Evolutionary conservation across 306 rosid species (phyloP), one percentile per base, ranked within the genome.

Genomic region (Cucurbita maxima): DNA sequence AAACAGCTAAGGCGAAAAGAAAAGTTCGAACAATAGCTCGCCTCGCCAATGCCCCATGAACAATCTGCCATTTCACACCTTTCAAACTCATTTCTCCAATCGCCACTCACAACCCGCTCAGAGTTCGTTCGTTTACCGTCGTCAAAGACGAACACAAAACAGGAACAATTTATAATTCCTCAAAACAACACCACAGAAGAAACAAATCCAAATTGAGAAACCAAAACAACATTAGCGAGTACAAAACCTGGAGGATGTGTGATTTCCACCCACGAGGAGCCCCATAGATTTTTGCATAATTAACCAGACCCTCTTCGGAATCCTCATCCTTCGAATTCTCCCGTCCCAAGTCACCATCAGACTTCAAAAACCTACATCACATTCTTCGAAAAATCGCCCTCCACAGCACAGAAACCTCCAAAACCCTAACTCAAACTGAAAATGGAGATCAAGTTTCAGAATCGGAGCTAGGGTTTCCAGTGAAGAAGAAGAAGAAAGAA

Each of bases 191-290:
- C 6, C 7, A 57, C 38, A n/a, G 25, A 70, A 77, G 80, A 55
- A 51, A 66, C 59, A 59, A 81, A 82, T 73, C 84, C 85, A 38
- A 71, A 13, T 56, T 15, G 25, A 30, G 47, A 81, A 47, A 10
- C 2, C 38, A 48, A 56, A 14, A 36, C 4, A 44, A 60, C 40
- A 16, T 54, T 90, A 93, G 83, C 97, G 97, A 86, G 97, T 76
- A 70, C 97, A 93, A 86, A 93, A 93, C 87, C 98, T 90, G 89
- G 92, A 88, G 47, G 97, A 87, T 44, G 96, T 90, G 82, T 90
- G 98, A 67, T 88, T 93, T 12, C 96, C 96, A 90, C 93, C 96
- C 96, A 90, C 94, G 92, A 93, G 98, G 93, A 90, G 79, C 6
- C 82, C 96, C 85, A 86, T 87, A 66, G 96, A 83, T 37, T 80